Base-by-base conservation (phyloP, 345 rosid genomes). In the Pistacia atlantica region DNA sequence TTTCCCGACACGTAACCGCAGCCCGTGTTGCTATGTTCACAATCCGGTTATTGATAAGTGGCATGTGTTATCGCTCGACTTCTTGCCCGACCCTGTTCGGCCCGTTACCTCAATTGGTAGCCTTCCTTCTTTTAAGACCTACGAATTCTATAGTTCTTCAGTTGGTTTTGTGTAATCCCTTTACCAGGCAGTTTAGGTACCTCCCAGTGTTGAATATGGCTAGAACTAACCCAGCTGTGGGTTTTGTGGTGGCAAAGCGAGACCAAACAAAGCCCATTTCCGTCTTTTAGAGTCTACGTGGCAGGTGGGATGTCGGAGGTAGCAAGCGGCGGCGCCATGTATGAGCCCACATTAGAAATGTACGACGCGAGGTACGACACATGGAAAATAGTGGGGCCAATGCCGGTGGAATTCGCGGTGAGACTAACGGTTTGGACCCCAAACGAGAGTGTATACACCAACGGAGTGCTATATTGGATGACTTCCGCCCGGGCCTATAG, bases 401-500 rank as follows among this genome's bases (percentile, higher is more conserved):
- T 86, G 87, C 89, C 89, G 11, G 51, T 61, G 13, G 87, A 87
- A 79, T 87, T 81, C 0, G 86, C 92, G 0, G 90, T 87, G 1
- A 84, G 90, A 76, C 75, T 89, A 0, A 89, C 92, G 1, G 90
- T 89, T 11, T 89, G 92, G 92, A 83, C 87, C 2, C 87, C 89
- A 0, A 83, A 84, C 5, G 89, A 89, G 79, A 79, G 90, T 9
- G 90, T 86, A 0, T 86, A 77, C 76, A 78, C 74, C 9, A 52
- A 75, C 1, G 90, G 90, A 5, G 71, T 81, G 10, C 60, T 89
- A 1, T 87, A 89, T 8, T 89, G 92, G 92, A 86, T 89, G 73
- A 89, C 90, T 6, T 89, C 92, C 0, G 92, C 92, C 2, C 71
- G 90, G 28, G 89, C 85, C 22, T 89, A 84, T 55, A 87, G 83